Evolutionary conservation across 164 flowering plant species (phyloP), one percentile per base, ranked within the genome.

Genomic region (Vitis rotundifolia): DNA sequence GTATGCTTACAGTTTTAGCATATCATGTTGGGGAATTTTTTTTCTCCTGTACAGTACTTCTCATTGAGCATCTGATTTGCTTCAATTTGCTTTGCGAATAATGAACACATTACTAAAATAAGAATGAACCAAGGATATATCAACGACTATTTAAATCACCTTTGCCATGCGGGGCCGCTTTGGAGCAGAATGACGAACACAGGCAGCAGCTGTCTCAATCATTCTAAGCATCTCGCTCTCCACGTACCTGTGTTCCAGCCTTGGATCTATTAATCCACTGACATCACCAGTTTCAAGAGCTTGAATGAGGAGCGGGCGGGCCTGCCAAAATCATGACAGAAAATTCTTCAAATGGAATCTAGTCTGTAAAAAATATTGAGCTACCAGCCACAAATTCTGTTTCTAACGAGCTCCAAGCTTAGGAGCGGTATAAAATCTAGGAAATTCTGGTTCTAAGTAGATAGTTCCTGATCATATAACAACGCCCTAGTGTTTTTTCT

Each of bases 191-290:
- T 87, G 93, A 53, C 93, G 88, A 67, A 87, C 78, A 67, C 87
- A 89, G 9, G 89, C 91, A 49, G 93, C 89, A 51, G 93, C 93
- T 55, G 87, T 74, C 77, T 86, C 91, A 29, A 87, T 76, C 93
- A 89, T 89, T 76, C 78, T 80, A 28, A 81, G 49, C 84, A 89
- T 75, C 71, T 89, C 86, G 11, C 77, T 65, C 72, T 83, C 86
- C 16, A 81, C 85, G 54, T 83, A 89, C n/a, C 75, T 78, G 49
- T 83, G 83, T 68, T 67, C 84, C 50, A 89, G 89, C 75, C 84
- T 77, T 49, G 86, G 77, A 79, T 89, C 93, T 63, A 77, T 81
- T 55, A 89, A 26, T 61, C 77, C 84, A 60, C 80, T 37, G 14
- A 87, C 56, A 49, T 86, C 82, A 18, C 88, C 84, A 9, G 85